Base-by-base conservation (phyloP, 441 rosid species). In the Hura crepitans region DNA sequence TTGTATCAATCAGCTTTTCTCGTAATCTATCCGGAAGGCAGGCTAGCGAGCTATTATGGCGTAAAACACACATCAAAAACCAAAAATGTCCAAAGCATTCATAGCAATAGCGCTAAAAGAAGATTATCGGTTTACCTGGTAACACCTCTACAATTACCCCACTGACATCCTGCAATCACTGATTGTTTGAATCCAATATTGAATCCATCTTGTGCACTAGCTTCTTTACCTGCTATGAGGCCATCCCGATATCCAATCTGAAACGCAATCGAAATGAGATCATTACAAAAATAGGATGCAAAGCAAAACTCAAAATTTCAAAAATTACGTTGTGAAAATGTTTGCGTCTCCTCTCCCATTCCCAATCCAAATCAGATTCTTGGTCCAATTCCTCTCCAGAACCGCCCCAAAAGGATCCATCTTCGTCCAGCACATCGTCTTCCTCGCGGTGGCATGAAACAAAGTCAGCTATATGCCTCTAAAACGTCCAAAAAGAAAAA, bases 231-330 rank as follows among this genome's bases (percentile, higher is more conserved):
- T 7, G 73, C 73, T 13, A 69, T 68, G 62, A 91, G 75, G 65
- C 98, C 98, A 37, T 89, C 97, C 25, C 92, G 92, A 73, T 86
- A 93, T 73, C 98, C 97, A n/a, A 82, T 66, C 94, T 91, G 72
- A 50, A 71, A 62, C 67, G 25, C 37, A 57, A n/a, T 43, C 28
- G n/a, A 33, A 28, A 11, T 22, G 37, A 65, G 35, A 72, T 30
- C 8, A 14, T 17, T 25, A 45, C 2, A 51, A 62, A 22, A 59
- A 64, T 6, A 62, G 20, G 2, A 35, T 13, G 18, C 53, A 30
- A 50, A 74, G 35, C 10, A 2, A 53, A 58, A 69, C 33, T 39
- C 25, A 42, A 37, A 75, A 42, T 12, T 15, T 46, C 33, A 37
- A 66, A n/a, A 64, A 39, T 57, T 85, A 90, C 93, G 23, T 80